phyloP scores from a whole-genome alignment of 202 grass and related monocot genomes.

The Thinopyrum obtusiflorum region DNA sequence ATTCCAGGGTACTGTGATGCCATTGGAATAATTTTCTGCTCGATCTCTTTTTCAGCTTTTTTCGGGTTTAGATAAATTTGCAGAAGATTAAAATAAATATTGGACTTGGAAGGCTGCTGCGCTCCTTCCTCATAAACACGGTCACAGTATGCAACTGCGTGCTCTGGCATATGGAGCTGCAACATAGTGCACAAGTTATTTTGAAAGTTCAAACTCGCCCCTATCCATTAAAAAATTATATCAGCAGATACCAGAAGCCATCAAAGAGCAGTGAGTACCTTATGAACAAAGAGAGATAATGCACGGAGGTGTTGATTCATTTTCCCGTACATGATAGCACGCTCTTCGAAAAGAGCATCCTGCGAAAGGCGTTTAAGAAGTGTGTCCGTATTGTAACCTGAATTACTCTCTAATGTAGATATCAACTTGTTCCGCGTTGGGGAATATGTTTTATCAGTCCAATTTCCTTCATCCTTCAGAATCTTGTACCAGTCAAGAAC shows the following conservation, averaged over 20 bases:
- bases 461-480: slow-evolving; percentile 84
- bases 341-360: slow-evolving; percentile 94
- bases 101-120: slow-evolving; percentile 74
- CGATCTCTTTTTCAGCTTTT: slow-evolving; percentile 71
- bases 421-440: slow-evolving; percentile 90
- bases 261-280: slow-evolving; percentile 52
- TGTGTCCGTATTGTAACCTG: slow-evolving; percentile 82
- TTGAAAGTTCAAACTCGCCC: slow-evolving; percentile 25
- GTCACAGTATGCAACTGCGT: slow-evolving; percentile 89
- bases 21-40: slow-evolving; percentile 60
- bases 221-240: slow-evolving; percentile 20
- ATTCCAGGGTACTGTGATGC: slow-evolving; percentile 61
- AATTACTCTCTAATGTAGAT: slow-evolving; percentile 79
- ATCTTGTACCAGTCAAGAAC: slow-evolving; percentile 85
- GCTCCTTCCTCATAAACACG: slow-evolving; percentile 76
- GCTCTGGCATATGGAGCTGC: slow-evolving; percentile 83
- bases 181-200: slow-evolving; percentile 29
- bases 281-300: slow-evolving; percentile 96
- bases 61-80: slow-evolving; percentile 95
- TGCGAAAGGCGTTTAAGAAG: slow-evolving; percentile 81
- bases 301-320: slow-evolving; percentile 89
- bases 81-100: slow-evolving; percentile 94
- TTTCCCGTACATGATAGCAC: slow-evolving; percentile 90
- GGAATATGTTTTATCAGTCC: slow-evolving; percentile 82
- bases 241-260: slow-evolving; percentile 2